phyloP scores from a whole-genome alignment of 2,329 filamentous ascomycete species.

The Epichloe glyceriae region DNA sequence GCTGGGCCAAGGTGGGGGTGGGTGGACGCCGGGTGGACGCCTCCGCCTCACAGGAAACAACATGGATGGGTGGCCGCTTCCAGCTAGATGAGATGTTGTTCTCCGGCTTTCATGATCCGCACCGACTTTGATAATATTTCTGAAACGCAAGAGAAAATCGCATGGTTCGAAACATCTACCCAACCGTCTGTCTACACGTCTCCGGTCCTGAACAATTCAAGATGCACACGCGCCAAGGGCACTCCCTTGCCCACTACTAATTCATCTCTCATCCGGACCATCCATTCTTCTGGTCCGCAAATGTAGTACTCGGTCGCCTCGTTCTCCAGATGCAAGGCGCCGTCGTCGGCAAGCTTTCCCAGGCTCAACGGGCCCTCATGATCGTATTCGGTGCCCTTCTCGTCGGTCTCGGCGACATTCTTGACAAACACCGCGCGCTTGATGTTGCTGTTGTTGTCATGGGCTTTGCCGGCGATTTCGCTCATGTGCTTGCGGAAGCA shows the following conservation, averaged over 20 bases:
- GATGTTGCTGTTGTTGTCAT: constrained; percentile 8
- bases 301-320: constrained; percentile 48
- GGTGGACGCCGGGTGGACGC: not conserved
- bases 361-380: constrained; percentile 44
- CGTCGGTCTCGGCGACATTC: constrained; percentile 26
- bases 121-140: too few species aligned
- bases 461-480: constrained; percentile 18
- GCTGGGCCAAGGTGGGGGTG: not conserved
- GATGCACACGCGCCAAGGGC: constrained; percentile 37
- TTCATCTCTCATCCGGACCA: constrained; percentile 41
- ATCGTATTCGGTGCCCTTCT: constrained; percentile 41
- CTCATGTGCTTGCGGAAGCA: constrained; percentile 43
- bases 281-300: constrained; percentile 56
- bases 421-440: constrained; percentile 40
- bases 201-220: constrained; percentile 52
- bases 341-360: constrained; percentile 32
- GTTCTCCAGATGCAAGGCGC: constrained; percentile 39
- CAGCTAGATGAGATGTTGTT: too few species aligned
- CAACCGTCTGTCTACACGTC: constrained; percentile 15
- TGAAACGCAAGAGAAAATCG: not conserved
- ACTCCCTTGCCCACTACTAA: constrained; percentile 41
- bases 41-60: not conserved
- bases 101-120: too few species aligned
- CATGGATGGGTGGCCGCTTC: too few species aligned
- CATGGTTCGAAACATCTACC: not conserved